These are phyloP conservation scores for Fusarium sp. DNA, from an alignment of 2,329 filamentous ascomycete species.

Conservation along the genomic window DNA sequence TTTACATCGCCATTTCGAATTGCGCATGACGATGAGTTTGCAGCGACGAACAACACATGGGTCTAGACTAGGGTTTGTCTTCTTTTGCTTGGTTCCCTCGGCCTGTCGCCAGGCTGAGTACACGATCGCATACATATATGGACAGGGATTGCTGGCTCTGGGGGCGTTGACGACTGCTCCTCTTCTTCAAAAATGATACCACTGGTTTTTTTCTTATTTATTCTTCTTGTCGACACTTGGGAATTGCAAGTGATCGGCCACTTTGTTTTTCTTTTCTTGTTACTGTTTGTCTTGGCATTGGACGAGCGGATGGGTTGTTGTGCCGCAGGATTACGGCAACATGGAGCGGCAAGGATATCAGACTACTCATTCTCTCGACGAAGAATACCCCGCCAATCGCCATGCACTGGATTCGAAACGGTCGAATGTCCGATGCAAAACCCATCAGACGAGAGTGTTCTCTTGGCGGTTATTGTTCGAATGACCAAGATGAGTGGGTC, in stretches of 20 bases:
- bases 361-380: not conserved
- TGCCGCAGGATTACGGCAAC: not conserved
- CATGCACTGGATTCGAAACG: constrained; percentile 4
- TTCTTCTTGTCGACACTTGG: constrained; percentile 18
- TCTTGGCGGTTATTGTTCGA: constrained; percentile 1
- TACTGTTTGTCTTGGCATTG: constrained; percentile 25
- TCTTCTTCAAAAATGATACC: constrained; percentile 47
- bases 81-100: constrained; percentile 39
- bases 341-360: not conserved
- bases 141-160: constrained; percentile 38
- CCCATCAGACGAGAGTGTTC: not conserved
- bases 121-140: constrained; percentile 43
- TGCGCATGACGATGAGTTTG: constrained; percentile 22
- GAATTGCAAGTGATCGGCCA: constrained; percentile 7
- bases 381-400: not conserved
- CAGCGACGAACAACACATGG: constrained; percentile 29
- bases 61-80: constrained; percentile 44
- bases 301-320: constrained; percentile 15
- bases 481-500: constrained; percentile 7
- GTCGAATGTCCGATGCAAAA: not conserved
- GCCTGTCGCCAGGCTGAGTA: constrained; percentile 44
- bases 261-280: constrained; percentile 9
- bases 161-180: constrained; percentile 43
- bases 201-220: constrained; percentile 35
- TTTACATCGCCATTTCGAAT: not conserved